Base-by-base conservation (phyloP, 164 flowering plant genomes). In the Malania oleifera region DNA sequence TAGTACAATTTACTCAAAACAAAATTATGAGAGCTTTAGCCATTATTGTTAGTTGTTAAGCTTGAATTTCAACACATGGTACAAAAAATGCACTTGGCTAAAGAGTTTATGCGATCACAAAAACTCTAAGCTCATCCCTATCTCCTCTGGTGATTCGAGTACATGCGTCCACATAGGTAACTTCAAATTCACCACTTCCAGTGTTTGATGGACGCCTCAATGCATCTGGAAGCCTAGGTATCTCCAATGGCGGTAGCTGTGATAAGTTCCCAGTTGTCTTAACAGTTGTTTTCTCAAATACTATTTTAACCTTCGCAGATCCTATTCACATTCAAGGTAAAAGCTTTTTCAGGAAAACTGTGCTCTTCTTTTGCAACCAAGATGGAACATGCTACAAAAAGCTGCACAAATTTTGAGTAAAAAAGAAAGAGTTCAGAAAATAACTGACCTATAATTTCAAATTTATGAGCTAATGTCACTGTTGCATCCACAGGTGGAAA, bases 381-480 rank as follows among this genome's bases (percentile, higher is more conserved):
- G 4, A 1, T 17, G 12, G 20, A 24, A 15, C 29, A n/a, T 34
- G 14, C 25, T 25, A 39, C 7, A 50, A 13, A n/a, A 52, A 18
- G 27, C 24, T 5, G 14, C 13, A 20, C 2, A 4, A 43, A 17
- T 17, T 17, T 17, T 43, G 1, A 43, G 22, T n/a, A 28, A 9
- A 13, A 17, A 5, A 40, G 18, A 45, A 51, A 50, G 22, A 38
- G 56, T 49, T 14, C 23, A 10, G 26, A 51, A 2, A 54, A 46
- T 8, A 56, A 76, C 80, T 1, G 63, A 93, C 98, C 98, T 70
- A 73, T 75, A 48, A 93, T 71, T 75, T 89, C 97, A 61, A 89
- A 93, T 75, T 93, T 93, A 83, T 93, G 98, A 44, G 95, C 97
- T 64, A 93, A 76, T 17, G 95, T 89, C 18, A 96, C 98, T 6